phyloP scores from a whole-genome alignment of 306 rosid genomes.

The Rosa multiflora region DNA sequence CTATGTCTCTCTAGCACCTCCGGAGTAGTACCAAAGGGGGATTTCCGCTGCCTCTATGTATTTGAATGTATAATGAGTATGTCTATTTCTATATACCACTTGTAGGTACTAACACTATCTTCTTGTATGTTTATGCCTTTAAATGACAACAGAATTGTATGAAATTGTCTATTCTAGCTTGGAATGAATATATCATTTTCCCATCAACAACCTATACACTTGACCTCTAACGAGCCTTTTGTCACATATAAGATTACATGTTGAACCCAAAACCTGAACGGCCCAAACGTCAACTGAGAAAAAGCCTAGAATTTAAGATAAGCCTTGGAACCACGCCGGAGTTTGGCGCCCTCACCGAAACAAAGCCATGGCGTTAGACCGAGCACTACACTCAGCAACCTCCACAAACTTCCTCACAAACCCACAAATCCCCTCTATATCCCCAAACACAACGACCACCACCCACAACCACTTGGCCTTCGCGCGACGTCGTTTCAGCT shows the following conservation, averaged over 20 bases:
- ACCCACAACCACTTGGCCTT: slow-evolving; percentile 25
- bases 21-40: too few relatives aligned
- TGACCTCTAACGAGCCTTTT: neutral
- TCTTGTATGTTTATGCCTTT: too few relatives aligned
- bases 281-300: neutral
- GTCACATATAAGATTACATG: neutral
- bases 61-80: too few relatives aligned
- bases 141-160: too few relatives aligned
- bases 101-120: too few relatives aligned
- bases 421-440: slow-evolving; percentile 11
- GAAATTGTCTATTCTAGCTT: too few relatives aligned
- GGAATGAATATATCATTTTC: too few relatives aligned
- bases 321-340: neutral
- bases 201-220: too few relatives aligned
- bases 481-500: slow-evolving; percentile 28
- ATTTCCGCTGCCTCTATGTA: too few relatives aligned
- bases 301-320: neutral
- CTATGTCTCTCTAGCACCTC: too few relatives aligned
- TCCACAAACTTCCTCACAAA: slow-evolving; percentile 22
- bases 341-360: slow-evolving; percentile 9
- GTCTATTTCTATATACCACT: too few relatives aligned
- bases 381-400: slow-evolving; percentile 24
- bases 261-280: neutral
- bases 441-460: neutral
- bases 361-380: slow-evolving; percentile 43